Evolutionary conservation across 257 asterid genomes (phyloP).

Genomic region (Scutellaria minor): DNA sequence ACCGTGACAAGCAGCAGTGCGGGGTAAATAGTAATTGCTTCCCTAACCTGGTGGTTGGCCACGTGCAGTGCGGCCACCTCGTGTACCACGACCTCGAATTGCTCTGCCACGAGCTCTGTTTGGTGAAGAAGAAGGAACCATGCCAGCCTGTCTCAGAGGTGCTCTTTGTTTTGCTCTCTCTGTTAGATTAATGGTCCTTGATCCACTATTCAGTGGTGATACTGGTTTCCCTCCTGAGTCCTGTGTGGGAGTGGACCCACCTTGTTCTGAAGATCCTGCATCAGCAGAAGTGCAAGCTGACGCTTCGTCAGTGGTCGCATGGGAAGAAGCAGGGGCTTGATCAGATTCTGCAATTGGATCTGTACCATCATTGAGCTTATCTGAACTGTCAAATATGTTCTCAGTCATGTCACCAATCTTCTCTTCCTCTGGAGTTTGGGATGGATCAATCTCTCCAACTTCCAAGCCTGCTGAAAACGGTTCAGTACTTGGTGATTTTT

Average conservation of each 20-base stretch:
- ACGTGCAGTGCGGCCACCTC: conserved; percentile 63
- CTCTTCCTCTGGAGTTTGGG: conserved; percentile 55
- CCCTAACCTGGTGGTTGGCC: conserved; percentile 58
- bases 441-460: conserved; percentile 60
- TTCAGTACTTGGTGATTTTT: conserved; percentile 51
- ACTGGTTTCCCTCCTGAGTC: conserved; percentile 46
- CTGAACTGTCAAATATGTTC: conserved; percentile 44
- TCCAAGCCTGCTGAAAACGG: conserved; percentile 41
- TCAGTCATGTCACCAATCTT: conserved; percentile 47
- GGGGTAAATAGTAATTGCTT: neutral
- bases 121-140: conserved; percentile 46
- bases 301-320: conserved; percentile 41
- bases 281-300: conserved; percentile 47
- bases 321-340: conserved; percentile 40
- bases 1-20: neutral
- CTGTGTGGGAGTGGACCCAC: conserved; percentile 40
- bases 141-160: conserved; percentile 56
- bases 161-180: conserved; percentile 75
- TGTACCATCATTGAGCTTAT: conserved; percentile 44
- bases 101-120: conserved; percentile 69
- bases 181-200: conserved; percentile 67
- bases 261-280: conserved; percentile 52
- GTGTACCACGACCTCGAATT: conserved; percentile 63
- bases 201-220: conserved; percentile 49
- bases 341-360: conserved; percentile 53